These are phyloP conservation scores for Fremontodendron californicum DNA, from an alignment of 345 rosid genomes.

Conservation along the genomic window DNA sequence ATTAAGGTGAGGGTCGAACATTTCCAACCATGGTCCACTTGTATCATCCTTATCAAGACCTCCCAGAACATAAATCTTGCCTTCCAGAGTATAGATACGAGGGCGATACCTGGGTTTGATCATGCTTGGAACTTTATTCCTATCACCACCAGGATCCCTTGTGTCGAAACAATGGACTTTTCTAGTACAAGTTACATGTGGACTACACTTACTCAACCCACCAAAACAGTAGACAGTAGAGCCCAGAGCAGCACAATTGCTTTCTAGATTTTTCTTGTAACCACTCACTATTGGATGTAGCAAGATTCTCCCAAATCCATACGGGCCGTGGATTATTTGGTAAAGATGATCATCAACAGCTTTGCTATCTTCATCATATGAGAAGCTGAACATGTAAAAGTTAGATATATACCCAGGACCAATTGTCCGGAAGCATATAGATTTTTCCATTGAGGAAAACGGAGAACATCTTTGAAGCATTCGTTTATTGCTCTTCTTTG, in stretches of 20 bases:
- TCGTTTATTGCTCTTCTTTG: background rate
- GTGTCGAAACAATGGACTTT: background rate
- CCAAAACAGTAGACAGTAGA: background rate
- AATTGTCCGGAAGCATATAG: background rate
- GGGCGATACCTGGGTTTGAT: background rate
- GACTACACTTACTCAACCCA: background rate
- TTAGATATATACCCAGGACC: background rate
- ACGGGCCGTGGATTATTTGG: background rate
- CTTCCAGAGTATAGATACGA: background rate
- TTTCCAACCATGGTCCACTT: background rate
- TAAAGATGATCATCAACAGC: background rate
- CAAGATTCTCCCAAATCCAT: background rate
- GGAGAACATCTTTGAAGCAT: background rate
- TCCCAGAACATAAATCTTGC: background rate
- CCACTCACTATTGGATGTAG: background rate
- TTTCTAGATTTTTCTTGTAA: background rate
- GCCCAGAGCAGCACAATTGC: background rate
- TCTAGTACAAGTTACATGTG: background rate
- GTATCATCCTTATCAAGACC: background rate
- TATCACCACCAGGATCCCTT: background rate
- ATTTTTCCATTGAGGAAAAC: background rate
- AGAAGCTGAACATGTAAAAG: background rate
- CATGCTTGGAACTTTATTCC: background rate
- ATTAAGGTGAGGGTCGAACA: background rate
- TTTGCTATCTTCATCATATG: background rate